Percentiles rank a stretch among this genome's conserved stretches.
Conservation (phyloP, 1,284 basidiomycete species). For the Puccinia novopanici region DNA sequence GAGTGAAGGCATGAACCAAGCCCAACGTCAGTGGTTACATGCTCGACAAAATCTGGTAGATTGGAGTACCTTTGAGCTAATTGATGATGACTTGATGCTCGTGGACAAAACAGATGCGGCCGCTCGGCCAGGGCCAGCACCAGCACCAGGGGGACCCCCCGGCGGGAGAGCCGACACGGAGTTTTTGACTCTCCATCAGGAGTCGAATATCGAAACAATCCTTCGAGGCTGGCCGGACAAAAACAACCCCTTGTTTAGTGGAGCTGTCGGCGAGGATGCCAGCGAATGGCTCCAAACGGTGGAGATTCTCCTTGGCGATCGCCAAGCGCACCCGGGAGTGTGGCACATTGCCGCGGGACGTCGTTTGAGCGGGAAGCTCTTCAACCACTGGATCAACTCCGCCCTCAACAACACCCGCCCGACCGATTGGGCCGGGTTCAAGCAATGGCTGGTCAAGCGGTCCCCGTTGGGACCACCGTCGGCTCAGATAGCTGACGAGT, state of each 20-base stretch:
- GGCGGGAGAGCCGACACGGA: too few species aligned
- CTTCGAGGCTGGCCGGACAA: not conserved
- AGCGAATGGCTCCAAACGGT: not conserved
- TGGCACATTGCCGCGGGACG: not conserved
- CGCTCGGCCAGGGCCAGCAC: too few species aligned
- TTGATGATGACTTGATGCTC: too few species aligned
- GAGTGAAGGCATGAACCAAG: too few species aligned
- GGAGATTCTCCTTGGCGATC: not conserved
- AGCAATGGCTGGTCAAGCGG: not conserved
- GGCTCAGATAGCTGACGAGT: not conserved
- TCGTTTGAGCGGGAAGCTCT: not conserved
- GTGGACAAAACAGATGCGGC: too few species aligned
- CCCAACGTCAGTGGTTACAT: too few species aligned
- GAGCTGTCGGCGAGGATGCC: not conserved
- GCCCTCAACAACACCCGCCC: not conserved
- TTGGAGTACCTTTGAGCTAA: too few species aligned
- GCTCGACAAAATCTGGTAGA: too few species aligned
- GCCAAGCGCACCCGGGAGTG: not conserved
- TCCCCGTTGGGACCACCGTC: not conserved
- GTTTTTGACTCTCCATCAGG: too few species aligned
- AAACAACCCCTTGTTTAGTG: not conserved
- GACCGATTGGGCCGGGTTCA: not conserved
- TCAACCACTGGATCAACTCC: not conserved
- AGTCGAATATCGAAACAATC: too few species aligned
- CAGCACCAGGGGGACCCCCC: too few species aligned